phyloP scores from a whole-genome alignment of 2,329 filamentous ascomycete genomes.

The Mycogone perniciosa region DNA sequence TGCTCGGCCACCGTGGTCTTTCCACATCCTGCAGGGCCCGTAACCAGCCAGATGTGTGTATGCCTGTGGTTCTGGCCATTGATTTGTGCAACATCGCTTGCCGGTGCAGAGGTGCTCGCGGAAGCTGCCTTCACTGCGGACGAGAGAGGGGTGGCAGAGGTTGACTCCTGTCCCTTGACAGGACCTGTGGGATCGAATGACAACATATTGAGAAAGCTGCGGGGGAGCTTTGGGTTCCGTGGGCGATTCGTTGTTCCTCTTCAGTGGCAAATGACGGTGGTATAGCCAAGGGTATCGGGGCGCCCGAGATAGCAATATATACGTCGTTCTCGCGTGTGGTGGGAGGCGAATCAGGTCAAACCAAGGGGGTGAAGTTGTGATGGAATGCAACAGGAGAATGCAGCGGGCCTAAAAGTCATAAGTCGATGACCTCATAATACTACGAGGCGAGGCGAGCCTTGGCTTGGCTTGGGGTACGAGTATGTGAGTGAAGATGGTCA shows the following conservation, averaged over 20 bases:
- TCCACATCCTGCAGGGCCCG: slow-evolving; percentile 71
- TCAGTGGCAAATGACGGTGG: neutral
- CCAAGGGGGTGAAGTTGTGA: too few species aligned
- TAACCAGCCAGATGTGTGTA: slow-evolving; percentile 75
- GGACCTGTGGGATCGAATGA: slow-evolving; percentile 44
- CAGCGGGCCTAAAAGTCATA: too few species aligned
- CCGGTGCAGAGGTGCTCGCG: slow-evolving; percentile 14
- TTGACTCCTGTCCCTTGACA: slow-evolving; percentile 34
- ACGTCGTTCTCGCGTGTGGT: too few species aligned
- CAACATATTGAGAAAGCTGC: slow-evolving; percentile 34
- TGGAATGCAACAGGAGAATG: too few species aligned
- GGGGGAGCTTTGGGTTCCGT: neutral
- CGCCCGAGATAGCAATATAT: too few species aligned
- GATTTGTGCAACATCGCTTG: slow-evolving; percentile 23
- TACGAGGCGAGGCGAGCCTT: too few species aligned
- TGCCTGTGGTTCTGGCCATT: slow-evolving; percentile 23
- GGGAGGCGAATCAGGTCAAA: too few species aligned
- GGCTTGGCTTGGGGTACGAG: too few species aligned
- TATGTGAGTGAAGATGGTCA: too few species aligned
- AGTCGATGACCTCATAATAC: too few species aligned
- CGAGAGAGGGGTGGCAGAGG: slow-evolving; percentile 17
- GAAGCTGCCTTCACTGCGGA: slow-evolving; percentile 3
- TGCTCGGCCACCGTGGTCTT: slow-evolving; percentile 69
- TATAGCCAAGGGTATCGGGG: too few species aligned
- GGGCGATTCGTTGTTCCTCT: neutral